Evolutionary conservation across 768 basidiomycete species (phyloP).

Genomic region (Hygrocybe punicea): DNA sequence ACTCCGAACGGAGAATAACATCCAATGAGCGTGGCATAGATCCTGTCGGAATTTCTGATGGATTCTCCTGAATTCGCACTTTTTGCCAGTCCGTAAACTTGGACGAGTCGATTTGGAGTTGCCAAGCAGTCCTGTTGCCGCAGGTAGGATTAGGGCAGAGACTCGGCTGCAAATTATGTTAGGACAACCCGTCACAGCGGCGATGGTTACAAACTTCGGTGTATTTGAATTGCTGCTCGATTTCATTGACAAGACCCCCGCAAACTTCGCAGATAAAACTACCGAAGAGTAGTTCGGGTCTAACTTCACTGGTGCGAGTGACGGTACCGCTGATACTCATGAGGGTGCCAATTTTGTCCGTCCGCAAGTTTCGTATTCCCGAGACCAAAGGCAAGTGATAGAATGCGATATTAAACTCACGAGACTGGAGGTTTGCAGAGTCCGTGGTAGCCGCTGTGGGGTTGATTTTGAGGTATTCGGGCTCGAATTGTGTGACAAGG

Average conservation of each 20-base stretch:
- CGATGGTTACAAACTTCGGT: slow-evolving; percentile 66
- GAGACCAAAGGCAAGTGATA: slow-evolving; percentile 92
- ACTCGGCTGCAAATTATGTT: slow-evolving; percentile 57
- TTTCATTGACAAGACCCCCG: slow-evolving; percentile 78
- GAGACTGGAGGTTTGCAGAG: slow-evolving; percentile 82
- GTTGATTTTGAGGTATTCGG: slow-evolving; percentile 93
- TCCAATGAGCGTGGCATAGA: slow-evolving; percentile 97
- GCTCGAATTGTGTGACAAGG: slow-evolving; percentile 84
- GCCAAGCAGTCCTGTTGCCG: slow-evolving; percentile 86
- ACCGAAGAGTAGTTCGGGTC: slow-evolving; percentile 90
- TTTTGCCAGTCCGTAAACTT: slow-evolving; percentile 99
- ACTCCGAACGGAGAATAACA: slow-evolving; percentile 90
- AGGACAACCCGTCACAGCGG: slow-evolving; percentile 5
- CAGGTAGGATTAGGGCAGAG: slow-evolving; percentile 94
- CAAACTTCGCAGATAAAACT: slow-evolving; percentile 93
- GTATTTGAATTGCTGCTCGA: slow-evolving; percentile 99
- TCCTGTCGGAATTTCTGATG: slow-evolving; percentile 97
- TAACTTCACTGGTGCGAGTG: slow-evolving; percentile 94
- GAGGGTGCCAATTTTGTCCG: slow-evolving; percentile 89
- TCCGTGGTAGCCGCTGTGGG: slow-evolving; percentile 83
- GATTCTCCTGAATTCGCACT: slow-evolving; percentile 97
- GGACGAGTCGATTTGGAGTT: slow-evolving; percentile 91
- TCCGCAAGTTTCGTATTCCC: slow-evolving; percentile 89
- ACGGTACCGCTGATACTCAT: slow-evolving; percentile 97
- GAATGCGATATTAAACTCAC: slow-evolving; percentile 94